These are phyloP conservation scores for Posidonia australis DNA, from an alignment of 106 monocot species.

Conservation along the genomic window DNA sequence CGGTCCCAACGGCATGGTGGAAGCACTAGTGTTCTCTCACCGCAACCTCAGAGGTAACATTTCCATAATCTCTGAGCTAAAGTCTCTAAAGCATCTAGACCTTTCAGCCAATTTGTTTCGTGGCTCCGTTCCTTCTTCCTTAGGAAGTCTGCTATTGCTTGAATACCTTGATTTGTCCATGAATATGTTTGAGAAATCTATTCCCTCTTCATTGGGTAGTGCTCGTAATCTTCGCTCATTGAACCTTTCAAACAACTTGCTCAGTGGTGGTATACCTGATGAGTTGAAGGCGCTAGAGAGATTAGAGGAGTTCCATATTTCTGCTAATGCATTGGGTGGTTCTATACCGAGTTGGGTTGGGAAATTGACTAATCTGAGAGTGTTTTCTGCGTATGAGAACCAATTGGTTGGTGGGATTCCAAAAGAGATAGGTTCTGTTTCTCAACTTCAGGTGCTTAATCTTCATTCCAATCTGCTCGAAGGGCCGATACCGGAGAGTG, in stretches of 20 bases:
- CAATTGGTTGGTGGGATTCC: constrained; percentile 49
- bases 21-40: constrained; percentile 33
- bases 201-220: constrained; percentile 43
- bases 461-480: constrained; percentile 75
- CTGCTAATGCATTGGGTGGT: constrained; percentile 53
- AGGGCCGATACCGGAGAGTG: constrained; percentile 59
- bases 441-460: constrained; percentile 53
- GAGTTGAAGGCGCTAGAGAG: constrained; percentile 29
- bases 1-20: constrained; percentile 17
- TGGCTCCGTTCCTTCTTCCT: constrained; percentile 37
- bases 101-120: constrained; percentile 51
- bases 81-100: constrained; percentile 36
- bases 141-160: constrained; percentile 26
- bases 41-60: constrained; percentile 50
- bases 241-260: constrained; percentile 64
- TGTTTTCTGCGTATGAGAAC: constrained; percentile 77
- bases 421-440: constrained; percentile 35
- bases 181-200: constrained; percentile 40
- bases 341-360: constrained; percentile 49
- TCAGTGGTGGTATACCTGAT: constrained; percentile 44
- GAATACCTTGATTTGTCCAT: constrained; percentile 61
- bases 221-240: constrained; percentile 26
- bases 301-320: constrained; percentile 68
- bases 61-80: constrained; percentile 38
- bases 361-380: constrained; percentile 26